Conservation (phyloP, 306 rosid species). For the Lathyrus oleraceus region DNA sequence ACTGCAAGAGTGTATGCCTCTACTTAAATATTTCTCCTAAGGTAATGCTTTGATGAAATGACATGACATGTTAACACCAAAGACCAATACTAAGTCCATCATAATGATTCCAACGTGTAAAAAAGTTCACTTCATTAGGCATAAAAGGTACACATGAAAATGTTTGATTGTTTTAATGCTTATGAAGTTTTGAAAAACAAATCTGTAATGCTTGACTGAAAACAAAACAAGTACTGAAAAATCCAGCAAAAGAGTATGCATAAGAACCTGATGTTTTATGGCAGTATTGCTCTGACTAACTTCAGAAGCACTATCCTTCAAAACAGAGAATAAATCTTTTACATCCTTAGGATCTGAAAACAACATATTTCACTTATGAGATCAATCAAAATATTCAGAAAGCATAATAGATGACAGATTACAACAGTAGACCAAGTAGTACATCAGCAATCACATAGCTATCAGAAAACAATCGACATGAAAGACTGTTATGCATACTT, state of each 20-base stretch:
- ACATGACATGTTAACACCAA: slow-evolving; percentile 21
- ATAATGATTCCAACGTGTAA: not conserved
- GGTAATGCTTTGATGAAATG: slow-evolving; percentile 21
- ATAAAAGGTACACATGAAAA: slow-evolving; percentile 17
- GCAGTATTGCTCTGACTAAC: slow-evolving; percentile 53
- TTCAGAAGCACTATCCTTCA: slow-evolving; percentile 77
- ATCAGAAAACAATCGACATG: slow-evolving; percentile 21
- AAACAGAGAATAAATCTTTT: slow-evolving; percentile 61
- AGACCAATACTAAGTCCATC: slow-evolving; percentile 19
- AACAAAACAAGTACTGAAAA: not conserved
- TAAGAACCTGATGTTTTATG: slow-evolving; percentile 67
- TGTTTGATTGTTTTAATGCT: slow-evolving; percentile 6
- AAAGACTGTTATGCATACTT: slow-evolving; percentile 51
- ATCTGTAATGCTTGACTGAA: slow-evolving; percentile 15
- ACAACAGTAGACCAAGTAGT: slow-evolving; percentile 12
- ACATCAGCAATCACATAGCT: slow-evolving; percentile 31
- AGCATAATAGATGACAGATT: slow-evolving; percentile 19
- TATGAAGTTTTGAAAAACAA: not conserved
- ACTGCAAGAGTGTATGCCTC: slow-evolving; percentile 28
- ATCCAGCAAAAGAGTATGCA: slow-evolving; percentile 20
- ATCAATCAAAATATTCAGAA: slow-evolving; percentile 23
- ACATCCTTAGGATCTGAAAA: slow-evolving; percentile 81
- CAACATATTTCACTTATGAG: slow-evolving; percentile 26
- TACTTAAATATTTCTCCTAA: not conserved
- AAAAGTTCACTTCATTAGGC: slow-evolving; percentile 23